Percentiles rank a stretch among this genome's conserved stretches.
Conservation (phyloP, 495 filamentous ascomycete genomes). For the Penicillium ucsense region DNA sequence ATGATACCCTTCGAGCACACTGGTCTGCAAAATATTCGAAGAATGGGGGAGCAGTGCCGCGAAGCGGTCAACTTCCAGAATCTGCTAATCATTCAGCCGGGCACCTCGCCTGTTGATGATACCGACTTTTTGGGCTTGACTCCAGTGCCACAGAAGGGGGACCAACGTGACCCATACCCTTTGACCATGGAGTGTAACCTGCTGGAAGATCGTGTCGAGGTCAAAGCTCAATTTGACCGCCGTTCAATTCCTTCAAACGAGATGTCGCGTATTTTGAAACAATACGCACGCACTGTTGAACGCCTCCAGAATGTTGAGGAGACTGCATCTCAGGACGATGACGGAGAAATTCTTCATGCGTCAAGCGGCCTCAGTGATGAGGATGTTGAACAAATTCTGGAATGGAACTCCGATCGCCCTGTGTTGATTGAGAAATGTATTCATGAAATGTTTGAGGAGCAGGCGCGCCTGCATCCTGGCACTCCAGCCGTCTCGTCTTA, state of each 20-base stretch:
- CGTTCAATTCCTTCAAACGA: background rate
- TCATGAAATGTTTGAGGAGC: constrained; percentile 16
- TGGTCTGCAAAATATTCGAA: constrained; percentile 42
- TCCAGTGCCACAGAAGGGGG: constrained; percentile 10
- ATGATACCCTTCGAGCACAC: constrained; percentile 33
- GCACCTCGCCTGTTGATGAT: constrained; percentile 24
- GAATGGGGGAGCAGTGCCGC: constrained; percentile 38
- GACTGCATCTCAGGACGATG: background rate
- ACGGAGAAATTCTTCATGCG: background rate
- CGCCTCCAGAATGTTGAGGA: background rate
- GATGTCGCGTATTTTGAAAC: background rate
- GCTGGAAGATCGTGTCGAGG: background rate
- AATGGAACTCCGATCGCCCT: background rate
- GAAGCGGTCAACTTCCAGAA: constrained; percentile 45
- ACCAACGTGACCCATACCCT: background rate
- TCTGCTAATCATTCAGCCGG: constrained; percentile 14
- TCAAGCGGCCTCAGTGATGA: background rate
- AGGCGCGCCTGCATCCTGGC: constrained; percentile 15
- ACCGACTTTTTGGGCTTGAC: constrained; percentile 44
- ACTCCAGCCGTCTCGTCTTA: constrained; percentile 24
- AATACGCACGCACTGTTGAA: background rate
- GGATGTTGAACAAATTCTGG: background rate
- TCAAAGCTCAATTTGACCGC: background rate
- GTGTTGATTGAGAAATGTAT: background rate
- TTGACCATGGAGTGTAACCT: background rate